phyloP scores from a whole-genome alignment of 1,284 basidiomycete genomes.

The Naganishia sp. region DNA sequence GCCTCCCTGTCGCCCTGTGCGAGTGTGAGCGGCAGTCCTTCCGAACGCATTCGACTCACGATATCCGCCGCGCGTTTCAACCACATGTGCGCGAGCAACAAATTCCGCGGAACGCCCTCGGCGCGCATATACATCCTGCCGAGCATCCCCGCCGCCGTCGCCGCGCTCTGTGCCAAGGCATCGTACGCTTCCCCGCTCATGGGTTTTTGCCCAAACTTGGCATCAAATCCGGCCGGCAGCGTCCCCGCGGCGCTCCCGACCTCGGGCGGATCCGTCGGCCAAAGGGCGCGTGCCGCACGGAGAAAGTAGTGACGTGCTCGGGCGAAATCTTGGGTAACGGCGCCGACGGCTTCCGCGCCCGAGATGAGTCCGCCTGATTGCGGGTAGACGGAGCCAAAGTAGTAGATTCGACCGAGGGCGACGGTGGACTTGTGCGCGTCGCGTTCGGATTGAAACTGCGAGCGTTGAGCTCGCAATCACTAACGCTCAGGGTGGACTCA shows the following conservation, averaged over 20 bases:
- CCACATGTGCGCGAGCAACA: constrained; percentile 82
- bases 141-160: constrained; percentile 73
- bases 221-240: constrained; percentile 31
- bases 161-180: constrained; percentile 67
- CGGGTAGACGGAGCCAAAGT: constrained; percentile 83
- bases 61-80: constrained; percentile 79
- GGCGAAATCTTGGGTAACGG: constrained; percentile 70
- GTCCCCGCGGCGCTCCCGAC: constrained; percentile 14
- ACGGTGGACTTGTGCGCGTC: constrained; percentile 82
- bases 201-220: constrained; percentile 54
- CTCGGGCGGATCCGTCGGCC: constrained; percentile 59
- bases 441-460: constrained; percentile 84
- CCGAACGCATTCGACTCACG: constrained; percentile 41
- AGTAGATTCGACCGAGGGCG: constrained; percentile 87
- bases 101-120: constrained; percentile 82
- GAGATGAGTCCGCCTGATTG: constrained; percentile 72
- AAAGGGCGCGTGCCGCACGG: constrained; percentile 74
- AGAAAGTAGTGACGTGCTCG: constrained; percentile 79
- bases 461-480: no score
- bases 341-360: constrained; percentile 83
- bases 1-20: constrained; percentile 75
- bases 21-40: neutral
- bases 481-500: constrained; percentile 48
- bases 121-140: constrained; percentile 93
- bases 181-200: constrained; percentile 59